A percentile compares a stretch with the other conserved stretches of the same genome.
Conservation (phyloP, 805 yeast genomes). For the Kodamaea restingae region DNA sequence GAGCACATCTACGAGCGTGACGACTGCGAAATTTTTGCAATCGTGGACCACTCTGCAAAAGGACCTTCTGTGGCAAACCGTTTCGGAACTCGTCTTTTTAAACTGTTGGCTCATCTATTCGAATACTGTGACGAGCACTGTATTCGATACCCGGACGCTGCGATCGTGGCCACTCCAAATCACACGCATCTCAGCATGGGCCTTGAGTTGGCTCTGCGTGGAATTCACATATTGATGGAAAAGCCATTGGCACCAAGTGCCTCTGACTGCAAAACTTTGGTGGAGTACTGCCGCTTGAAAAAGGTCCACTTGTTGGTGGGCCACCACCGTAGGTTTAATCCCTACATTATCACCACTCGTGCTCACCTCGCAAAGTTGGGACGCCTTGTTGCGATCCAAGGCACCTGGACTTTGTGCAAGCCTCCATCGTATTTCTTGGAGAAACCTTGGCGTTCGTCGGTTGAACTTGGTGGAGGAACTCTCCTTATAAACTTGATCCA, state of each 20-base stretch:
- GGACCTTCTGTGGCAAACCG: conserved; percentile 28
- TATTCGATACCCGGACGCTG: conserved; percentile 30
- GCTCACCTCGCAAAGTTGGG: conserved; percentile 27
- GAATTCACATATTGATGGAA: conserved; percentile 34
- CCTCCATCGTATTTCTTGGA: conserved; percentile 30
- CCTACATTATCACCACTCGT: conserved; percentile 33
- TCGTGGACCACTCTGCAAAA: conserved; percentile 32
- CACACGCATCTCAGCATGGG: conserved; percentile 33
- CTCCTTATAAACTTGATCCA: conserved; percentile 37
- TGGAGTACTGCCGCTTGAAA: conserved; percentile 18
- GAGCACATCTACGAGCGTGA: conserved; percentile 25
- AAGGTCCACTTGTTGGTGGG: conserved; percentile 33
- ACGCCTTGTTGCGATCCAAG: conserved; percentile 33
- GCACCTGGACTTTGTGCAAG: conserved; percentile 36
- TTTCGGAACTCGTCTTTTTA: conserved; percentile 23
- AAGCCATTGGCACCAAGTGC: conserved; percentile 34
- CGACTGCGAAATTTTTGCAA: conserved; percentile 28
- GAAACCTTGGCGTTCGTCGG: conserved; percentile 31
- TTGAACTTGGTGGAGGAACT: conserved; percentile 32
- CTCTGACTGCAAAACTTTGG: conserved; percentile 28
- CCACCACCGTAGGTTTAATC: conserved; percentile 40
- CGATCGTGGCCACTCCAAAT: conserved; percentile 39
- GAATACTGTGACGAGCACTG: conserved; percentile 18
- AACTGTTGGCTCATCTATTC: conserved; percentile 24
- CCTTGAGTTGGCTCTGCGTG: conserved; percentile 28